phyloP scores from a whole-genome alignment of 2,329 filamentous ascomycete species.

The Tolypocladium album region DNA sequence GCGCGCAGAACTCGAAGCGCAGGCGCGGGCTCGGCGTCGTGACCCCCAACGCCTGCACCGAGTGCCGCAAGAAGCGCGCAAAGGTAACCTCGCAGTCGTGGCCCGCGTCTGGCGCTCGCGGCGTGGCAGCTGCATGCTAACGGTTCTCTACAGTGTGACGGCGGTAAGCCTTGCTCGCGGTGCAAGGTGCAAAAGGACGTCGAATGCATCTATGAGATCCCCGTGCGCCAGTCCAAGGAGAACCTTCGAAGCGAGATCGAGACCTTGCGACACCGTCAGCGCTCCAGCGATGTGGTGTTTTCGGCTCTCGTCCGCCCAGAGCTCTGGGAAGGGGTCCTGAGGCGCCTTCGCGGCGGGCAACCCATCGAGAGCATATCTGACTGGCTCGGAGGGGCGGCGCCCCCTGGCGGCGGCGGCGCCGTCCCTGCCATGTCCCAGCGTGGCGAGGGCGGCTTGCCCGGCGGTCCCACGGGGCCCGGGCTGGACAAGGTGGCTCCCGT shows the following conservation, averaged over 20 bases:
- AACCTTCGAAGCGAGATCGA: conserved; percentile 50
- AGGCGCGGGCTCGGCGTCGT: conserved; percentile 44
- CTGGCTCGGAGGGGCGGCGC: conserved; percentile 31
- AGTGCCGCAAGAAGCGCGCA: conserved; percentile 51
- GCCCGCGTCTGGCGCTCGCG: not conserved
- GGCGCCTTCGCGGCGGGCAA: conserved; percentile 41
- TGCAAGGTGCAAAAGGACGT: conserved; percentile 43
- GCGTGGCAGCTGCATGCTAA: not conserved
- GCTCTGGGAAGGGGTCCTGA: conserved; percentile 42
- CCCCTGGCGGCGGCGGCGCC: conserved; percentile 14
- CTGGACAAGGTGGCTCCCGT: conserved; percentile 17
- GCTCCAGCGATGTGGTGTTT: conserved; percentile 43
- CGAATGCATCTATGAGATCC: conserved; percentile 51
- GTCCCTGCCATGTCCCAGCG: no score
- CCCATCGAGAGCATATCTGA: conserved; percentile 44
- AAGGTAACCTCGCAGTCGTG: conserved; percentile 31
- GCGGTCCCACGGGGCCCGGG: conserved; percentile 16
- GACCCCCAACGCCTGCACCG: conserved; percentile 49
- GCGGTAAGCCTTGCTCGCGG: conserved; percentile 42
- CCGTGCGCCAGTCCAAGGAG: conserved; percentile 54
- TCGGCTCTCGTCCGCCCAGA: conserved; percentile 40
- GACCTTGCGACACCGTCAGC: conserved; percentile 40
- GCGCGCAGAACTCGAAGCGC: conserved; percentile 31
- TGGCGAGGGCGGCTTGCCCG: not conserved
- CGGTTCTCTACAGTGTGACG: conserved; percentile 39